A percentile compares a stretch with the other conserved stretches of the same genome.
phyloP scores from a whole-genome alignment of 139 green algal genomes.

The Yamagishiella unicocca region DNA sequence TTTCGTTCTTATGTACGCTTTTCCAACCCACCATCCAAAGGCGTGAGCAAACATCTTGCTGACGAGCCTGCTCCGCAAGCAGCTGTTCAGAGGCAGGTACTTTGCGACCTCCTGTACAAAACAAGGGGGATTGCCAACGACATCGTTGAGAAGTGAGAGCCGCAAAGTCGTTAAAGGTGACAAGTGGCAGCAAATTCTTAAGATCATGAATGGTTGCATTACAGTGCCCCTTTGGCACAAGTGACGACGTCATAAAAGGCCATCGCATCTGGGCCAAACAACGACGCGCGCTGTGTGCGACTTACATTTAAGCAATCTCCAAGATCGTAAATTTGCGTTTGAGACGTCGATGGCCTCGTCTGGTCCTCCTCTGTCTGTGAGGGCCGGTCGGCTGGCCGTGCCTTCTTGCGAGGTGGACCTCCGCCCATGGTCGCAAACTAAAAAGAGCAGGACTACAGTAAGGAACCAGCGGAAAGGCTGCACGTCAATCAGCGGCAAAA shows the following conservation, averaged over 20 bases:
- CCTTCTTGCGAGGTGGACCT: neutral
- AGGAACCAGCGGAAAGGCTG: no score
- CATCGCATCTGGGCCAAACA: no score
- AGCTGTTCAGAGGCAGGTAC: constrained; percentile 9
- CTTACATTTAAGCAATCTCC: constrained; percentile 12
- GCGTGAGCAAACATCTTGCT: constrained; percentile 27
- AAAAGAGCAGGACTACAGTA: no score
- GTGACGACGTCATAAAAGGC: no score
- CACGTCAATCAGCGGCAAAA: no score
- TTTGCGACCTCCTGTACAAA: neutral
- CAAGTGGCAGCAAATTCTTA: no score
- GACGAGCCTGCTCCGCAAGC: neutral
- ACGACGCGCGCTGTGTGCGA: neutral
- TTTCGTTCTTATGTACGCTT: no score
- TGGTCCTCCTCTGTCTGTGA: neutral
- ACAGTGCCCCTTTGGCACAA: no score
- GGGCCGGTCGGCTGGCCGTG: neutral
- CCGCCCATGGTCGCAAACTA: constrained; percentile 1
- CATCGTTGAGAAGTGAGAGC: no score
- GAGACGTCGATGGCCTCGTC: neutral
- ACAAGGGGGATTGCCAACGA: no score
- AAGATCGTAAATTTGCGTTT: constrained; percentile 23
- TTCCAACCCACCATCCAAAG: constrained; percentile 11
- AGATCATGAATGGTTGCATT: no score
- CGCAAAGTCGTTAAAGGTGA: no score